Evolutionary conservation across 192 early-diverging fungal genomes (phyloP).

Genomic region (Rhizophagus clarus): DNA sequence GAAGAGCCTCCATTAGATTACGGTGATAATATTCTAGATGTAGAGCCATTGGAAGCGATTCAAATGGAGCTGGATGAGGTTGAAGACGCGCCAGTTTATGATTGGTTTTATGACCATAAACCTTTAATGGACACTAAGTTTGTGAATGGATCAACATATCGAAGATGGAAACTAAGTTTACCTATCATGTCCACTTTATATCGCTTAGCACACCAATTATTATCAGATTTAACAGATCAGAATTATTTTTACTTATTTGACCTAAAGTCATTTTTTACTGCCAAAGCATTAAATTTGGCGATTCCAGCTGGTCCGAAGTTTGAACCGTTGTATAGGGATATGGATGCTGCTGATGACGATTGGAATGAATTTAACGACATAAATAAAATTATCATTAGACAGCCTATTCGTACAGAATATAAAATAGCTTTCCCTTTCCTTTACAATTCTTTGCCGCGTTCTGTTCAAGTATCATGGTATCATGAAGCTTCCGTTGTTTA

Average conservation of each 20-base stretch:
- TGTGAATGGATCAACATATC: slow-evolving; percentile 89
- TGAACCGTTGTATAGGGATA: slow-evolving; percentile 95
- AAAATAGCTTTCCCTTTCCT: slow-evolving; percentile 98
- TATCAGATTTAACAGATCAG: slow-evolving; percentile 92
- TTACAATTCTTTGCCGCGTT: slow-evolving; percentile 95
- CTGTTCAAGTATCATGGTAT: slow-evolving; percentile 90
- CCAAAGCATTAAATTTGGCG: slow-evolving; percentile 97
- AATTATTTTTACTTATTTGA: slow-evolving; percentile 99
- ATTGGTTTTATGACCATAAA: slow-evolving; percentile 99
- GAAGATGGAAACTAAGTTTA: slow-evolving; percentile 87
- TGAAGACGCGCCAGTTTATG: slow-evolving; percentile 87
- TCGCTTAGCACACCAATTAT: slow-evolving; percentile 86
- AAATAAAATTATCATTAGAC: slow-evolving; percentile 99
- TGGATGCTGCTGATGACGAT: slow-evolving; percentile 96
- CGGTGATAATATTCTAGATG: slow-evolving; percentile 97
- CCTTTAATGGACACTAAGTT: slow-evolving; percentile 73
- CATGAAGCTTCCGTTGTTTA: slow-evolving; percentile 91
- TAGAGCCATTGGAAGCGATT: slow-evolving; percentile 97
- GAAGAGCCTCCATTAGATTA: slow-evolving; percentile 99
- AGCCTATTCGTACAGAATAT: slow-evolving; percentile 98
- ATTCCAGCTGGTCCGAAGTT: slow-evolving; percentile 99
- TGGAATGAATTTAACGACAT: slow-evolving; percentile 99
- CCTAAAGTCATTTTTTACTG: slow-evolving; percentile 91
- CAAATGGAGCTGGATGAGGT: slow-evolving; percentile 98
- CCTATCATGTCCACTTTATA: slow-evolving; percentile 95